Base-by-base conservation (phyloP, 371 early-diverging fungal genomes). In the Apophysomyces sp. region DNA sequence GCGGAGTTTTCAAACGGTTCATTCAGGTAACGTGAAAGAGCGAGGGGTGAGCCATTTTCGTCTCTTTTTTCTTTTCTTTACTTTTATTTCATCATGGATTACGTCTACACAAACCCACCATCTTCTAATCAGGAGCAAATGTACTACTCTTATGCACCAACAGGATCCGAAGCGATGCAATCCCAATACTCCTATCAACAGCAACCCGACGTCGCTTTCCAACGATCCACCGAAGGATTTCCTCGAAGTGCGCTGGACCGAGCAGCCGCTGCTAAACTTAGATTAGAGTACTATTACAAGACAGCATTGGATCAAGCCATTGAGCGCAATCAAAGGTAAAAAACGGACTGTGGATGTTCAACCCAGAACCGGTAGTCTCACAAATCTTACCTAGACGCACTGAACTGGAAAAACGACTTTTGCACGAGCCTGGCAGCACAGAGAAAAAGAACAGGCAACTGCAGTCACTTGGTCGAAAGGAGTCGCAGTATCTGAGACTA, bases 401-500 rank as follows among this genome's bases (percentile, higher is more conserved):
- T 55, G 94, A 96, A 39, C 78, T 93, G 30, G 96, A 97, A 76
- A 81, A 85, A 49, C 85, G 82, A 51, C 72, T 97, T 21, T 73
- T 78, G 58, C 74, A 76, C 4, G 95, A 96, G 60, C 78, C 81
- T 39, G 89, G 94, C 65, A 89, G 91, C 27, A 94, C 91, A 31
- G 97, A 96, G 71, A 88, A 93, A 67, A 94, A 92, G 74, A 83
- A 86, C 53, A 85, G 95, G 52, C 94, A 95, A 72, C 68, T 95
- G 66, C 73, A 71, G 29, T 80, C 85, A 11, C 77, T 93, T n/a
- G 95, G 95, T 9, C 76, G 89, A 55, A 94, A 94, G 71, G 99
- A 98, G 73, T 91, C 95, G 26, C 92, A 94, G 61, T 98, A 94
- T 72, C 78, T 98, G 70, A 84, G 99, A 59, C 78, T 98, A 57